phyloP scores from a whole-genome alignment of 169 alveolate genomes.

The Plasmodium vinckei region DNA sequence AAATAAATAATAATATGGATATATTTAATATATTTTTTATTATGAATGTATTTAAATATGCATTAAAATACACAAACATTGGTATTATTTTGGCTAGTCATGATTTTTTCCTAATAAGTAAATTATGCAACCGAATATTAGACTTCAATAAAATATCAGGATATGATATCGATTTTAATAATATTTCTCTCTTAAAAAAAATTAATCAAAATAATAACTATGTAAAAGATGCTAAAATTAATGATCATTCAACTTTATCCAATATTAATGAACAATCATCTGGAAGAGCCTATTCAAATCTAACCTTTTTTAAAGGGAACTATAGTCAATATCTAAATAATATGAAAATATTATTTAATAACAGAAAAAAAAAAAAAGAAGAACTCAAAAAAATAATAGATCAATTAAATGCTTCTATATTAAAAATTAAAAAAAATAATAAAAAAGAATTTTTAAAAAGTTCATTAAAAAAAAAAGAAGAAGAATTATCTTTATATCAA shows the following conservation, averaged over 20 bases:
- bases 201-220: neutral
- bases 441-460: conserved; percentile 66
- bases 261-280: neutral
- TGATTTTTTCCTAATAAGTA: conserved; percentile 68
- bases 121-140: conserved; percentile 55
- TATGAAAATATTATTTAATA: conserved; percentile 58
- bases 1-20: conserved; percentile 85
- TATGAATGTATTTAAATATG: conserved; percentile 64
- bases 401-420: conserved; percentile 43
- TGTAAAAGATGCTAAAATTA: conserved; percentile 18
- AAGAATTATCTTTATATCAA: conserved; percentile 53
- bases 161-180: conserved; percentile 44
- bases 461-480: conserved; percentile 61
- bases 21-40: conserved; percentile 73
- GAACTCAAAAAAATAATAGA: conserved; percentile 68
- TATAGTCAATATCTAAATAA: conserved; percentile 47
- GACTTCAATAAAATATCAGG: conserved; percentile 60
- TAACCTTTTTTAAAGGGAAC: conserved; percentile 48
- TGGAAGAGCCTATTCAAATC: conserved; percentile 1
- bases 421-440: conserved; percentile 44
- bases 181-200: conserved; percentile 40
- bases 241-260: neutral
- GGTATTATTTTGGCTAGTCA: conserved; percentile 72
- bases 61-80: conserved; percentile 46
- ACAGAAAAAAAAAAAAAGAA: conserved; percentile 68